A percentile compares a stretch with the other conserved stretches of the same genome.
Evolutionary conservation across 106 monocot species (phyloP).

Genomic region (Dendrobium officinale): DNA sequence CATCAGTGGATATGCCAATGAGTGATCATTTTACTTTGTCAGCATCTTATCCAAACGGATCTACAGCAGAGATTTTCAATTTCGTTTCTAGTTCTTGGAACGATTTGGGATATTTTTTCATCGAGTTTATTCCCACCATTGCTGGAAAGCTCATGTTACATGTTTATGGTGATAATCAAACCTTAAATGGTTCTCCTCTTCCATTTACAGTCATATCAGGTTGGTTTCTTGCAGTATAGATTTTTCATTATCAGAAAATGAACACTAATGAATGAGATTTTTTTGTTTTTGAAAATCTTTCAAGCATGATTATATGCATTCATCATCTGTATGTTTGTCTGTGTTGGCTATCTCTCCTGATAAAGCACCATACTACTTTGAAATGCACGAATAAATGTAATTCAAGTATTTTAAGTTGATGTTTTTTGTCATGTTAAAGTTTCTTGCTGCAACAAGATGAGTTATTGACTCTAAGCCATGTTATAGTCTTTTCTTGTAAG

Average conservation of each 20-base stretch:
- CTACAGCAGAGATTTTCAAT: constrained; percentile 21
- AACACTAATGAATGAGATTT: not conserved
- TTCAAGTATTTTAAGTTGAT: no score
- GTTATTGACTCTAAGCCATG: not conserved
- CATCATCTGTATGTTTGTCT: not conserved
- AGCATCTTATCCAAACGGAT: constrained; percentile 45
- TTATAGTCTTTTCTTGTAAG: no score
- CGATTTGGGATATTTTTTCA: constrained; percentile 39
- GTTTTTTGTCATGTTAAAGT: not conserved
- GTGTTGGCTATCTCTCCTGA: not conserved
- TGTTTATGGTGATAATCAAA: constrained; percentile 41
- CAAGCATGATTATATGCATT: constrained; percentile 1
- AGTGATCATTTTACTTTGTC: constrained; percentile 39
- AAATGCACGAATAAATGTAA: no score
- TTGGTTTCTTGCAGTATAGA: constrained; percentile 15
- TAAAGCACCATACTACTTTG: no score
- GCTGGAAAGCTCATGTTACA: constrained; percentile 55
- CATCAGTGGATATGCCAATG: constrained; percentile 10
- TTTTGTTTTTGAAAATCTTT: not conserved
- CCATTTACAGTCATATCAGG: constrained; percentile 64
- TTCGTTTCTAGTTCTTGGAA: constrained; percentile 44
- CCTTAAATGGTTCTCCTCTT: constrained; percentile 55
- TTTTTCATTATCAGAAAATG: not conserved
- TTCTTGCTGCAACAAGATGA: not conserved
- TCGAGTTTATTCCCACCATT: constrained; percentile 45